Percentiles rank a stretch among this genome's conserved stretches.
Conservation (phyloP, 2,329 filamentous ascomycete genomes). For the Lachnellula hyalina region DNA sequence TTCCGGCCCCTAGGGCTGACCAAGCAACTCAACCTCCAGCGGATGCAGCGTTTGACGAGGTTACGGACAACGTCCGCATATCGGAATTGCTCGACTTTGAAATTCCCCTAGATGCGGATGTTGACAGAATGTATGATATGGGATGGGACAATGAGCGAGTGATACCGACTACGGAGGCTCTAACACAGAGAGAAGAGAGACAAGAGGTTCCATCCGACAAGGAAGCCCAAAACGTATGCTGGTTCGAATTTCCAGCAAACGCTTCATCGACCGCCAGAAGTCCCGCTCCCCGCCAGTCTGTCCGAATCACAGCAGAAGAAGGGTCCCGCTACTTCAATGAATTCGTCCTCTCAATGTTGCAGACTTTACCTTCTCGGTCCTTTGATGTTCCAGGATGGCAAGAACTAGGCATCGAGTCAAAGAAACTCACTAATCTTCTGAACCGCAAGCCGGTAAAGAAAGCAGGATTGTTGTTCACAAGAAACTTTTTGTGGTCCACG, state of each 20-base stretch:
- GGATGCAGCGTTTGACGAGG: not conserved
- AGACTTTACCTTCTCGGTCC: not conserved
- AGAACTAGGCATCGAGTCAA: not conserved
- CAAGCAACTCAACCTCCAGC: not conserved
- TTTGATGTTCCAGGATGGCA: slow-evolving; percentile 1
- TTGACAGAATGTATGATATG: not conserved
- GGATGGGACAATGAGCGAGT: not conserved
- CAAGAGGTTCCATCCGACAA: not conserved
- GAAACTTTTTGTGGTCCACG: slow-evolving; percentile 9
- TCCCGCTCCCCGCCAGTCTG: not conserved
- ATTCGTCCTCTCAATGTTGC: slow-evolving; percentile 1
- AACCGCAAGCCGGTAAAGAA: slow-evolving; percentile 1
- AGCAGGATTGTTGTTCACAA: slow-evolving; percentile 1
- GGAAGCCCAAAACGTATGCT: not conserved
- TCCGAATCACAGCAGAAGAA: not conserved
- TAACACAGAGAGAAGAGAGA: not conserved
- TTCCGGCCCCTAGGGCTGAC: not conserved
- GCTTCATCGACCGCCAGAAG: not conserved
- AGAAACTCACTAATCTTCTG: slow-evolving; percentile 5
- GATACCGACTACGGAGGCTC: not conserved
- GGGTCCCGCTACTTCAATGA: not conserved
- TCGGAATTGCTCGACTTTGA: slow-evolving; percentile 5
- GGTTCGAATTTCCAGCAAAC: not conserved
- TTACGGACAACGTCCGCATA: not conserved
- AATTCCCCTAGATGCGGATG: not conserved